Percentiles rank a stretch among this genome's conserved stretches.
phyloP scores from a whole-genome alignment of 1,284 basidiomycete genomes.

The Gomphus bonarii region DNA sequence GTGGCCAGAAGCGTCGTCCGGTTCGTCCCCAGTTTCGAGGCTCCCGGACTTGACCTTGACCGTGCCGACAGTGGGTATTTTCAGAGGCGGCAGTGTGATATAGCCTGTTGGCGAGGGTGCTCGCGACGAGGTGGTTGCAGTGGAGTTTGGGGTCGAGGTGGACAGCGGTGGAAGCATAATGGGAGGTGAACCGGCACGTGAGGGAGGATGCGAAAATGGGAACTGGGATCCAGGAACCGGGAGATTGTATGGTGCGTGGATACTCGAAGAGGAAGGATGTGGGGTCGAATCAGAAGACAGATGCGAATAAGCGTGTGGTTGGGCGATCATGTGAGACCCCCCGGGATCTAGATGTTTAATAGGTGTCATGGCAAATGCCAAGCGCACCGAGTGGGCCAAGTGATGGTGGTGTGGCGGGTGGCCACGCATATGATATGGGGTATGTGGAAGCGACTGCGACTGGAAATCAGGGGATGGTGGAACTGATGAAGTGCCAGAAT shows the following conservation, averaged over 20 bases:
- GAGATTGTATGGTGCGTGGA: constrained; percentile 17
- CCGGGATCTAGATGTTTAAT: constrained; percentile 32
- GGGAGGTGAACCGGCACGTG: constrained; percentile 53
- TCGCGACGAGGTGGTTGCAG: constrained; percentile 6
- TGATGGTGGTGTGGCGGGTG: constrained; percentile 27
- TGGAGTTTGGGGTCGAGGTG: constrained; percentile 9
- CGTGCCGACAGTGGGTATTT: background rate
- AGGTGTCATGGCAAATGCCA: constrained; percentile 85
- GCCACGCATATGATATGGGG: constrained; percentile 1
- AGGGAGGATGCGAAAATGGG: constrained; percentile 35
- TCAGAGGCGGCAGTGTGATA: constrained; percentile 10
- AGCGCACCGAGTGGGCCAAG: constrained; percentile 68
- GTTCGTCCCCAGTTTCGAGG: background rate
- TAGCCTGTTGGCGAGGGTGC: constrained; percentile 9
- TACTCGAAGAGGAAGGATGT: constrained; percentile 14
- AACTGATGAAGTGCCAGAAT: background rate
- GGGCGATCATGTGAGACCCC: background rate
- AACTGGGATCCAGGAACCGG: constrained; percentile 15
- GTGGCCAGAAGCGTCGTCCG: background rate
- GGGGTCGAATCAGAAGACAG: constrained; percentile 10
- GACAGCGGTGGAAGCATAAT: constrained; percentile 61
- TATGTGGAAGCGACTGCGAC: constrained; percentile 1
- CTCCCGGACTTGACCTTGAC: background rate
- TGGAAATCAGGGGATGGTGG: constrained; percentile 3
- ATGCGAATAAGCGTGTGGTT: constrained; percentile 6